These are phyloP conservation scores for Leptodermis oblonga DNA, from an alignment of 257 asterid genomes.

Conservation along the genomic window DNA sequence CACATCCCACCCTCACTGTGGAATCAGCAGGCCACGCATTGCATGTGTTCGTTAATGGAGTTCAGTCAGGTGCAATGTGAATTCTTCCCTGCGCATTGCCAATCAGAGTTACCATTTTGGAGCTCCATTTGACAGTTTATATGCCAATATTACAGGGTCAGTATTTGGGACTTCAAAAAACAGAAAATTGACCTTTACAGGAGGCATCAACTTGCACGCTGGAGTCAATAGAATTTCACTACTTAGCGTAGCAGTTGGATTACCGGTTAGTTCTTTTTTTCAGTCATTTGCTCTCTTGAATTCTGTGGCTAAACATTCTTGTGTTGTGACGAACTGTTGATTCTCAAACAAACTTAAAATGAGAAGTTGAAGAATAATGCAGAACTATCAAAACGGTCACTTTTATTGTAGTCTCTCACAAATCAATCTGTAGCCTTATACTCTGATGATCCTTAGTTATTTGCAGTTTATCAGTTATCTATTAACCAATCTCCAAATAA, in stretches of 20 bases:
- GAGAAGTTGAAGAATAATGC: not conserved
- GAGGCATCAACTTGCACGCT: slow-evolving; percentile 56
- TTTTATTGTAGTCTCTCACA: too few relatives aligned
- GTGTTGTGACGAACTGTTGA: not conserved
- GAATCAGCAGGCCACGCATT: slow-evolving; percentile 75
- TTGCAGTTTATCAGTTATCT: not conserved
- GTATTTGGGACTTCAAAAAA: slow-evolving; percentile 56
- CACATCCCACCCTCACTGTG: slow-evolving; percentile 56
- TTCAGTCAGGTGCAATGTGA: slow-evolving; percentile 39
- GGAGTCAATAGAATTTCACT: slow-evolving; percentile 71
- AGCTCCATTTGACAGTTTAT: slow-evolving; percentile 1
- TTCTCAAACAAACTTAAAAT: not conserved
- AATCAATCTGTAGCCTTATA: not conserved
- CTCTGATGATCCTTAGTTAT: not conserved
- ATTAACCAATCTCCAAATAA: not conserved
- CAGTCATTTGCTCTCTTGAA: not conserved
- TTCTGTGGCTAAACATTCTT: not conserved
- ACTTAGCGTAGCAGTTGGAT: slow-evolving; percentile 85
- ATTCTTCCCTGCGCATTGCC: slow-evolving; percentile 2
- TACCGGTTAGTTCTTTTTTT: slow-evolving; percentile 58
- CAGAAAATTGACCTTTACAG: slow-evolving; percentile 47
- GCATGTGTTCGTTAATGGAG: slow-evolving; percentile 79
- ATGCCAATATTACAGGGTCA: slow-evolving; percentile 51
- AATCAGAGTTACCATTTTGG: not conserved
- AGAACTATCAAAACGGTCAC: not conserved